phyloP scores from a whole-genome alignment of 306 rosid species.

The Castanea mollissima region DNA sequence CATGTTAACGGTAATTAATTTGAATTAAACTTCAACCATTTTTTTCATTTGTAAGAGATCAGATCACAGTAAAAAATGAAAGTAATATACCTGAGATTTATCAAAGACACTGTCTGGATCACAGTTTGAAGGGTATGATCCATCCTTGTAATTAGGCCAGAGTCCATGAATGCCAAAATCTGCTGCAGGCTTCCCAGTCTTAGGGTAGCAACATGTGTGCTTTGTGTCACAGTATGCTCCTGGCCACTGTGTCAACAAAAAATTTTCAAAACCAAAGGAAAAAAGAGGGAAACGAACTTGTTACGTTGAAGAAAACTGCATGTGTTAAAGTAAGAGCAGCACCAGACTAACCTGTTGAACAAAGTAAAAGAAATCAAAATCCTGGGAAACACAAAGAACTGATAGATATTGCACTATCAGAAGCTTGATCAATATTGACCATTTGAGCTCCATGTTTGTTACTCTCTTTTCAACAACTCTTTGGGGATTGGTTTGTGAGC shows the following conservation, averaged over 20 bases:
- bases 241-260: slow-evolving; percentile 54
- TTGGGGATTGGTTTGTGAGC: slow-evolving; percentile 3
- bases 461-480: background rate
- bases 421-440: slow-evolving; percentile 34
- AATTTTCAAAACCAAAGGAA: background rate
- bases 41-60: background rate
- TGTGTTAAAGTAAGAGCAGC: background rate
- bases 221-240: slow-evolving; percentile 76
- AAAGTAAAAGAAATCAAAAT: slow-evolving; percentile 84
- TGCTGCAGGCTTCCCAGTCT: slow-evolving; percentile 64
- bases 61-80: background rate
- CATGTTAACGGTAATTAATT: no score
- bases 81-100: slow-evolving; percentile 54
- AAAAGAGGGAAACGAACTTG: background rate
- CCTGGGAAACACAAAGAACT: slow-evolving; percentile 43
- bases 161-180: slow-evolving; percentile 76
- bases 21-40: background rate
- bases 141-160: slow-evolving; percentile 73
- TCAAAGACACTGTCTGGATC: slow-evolving; percentile 67
- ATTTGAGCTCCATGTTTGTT: slow-evolving; percentile 33
- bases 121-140: slow-evolving; percentile 70
- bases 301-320: background rate
- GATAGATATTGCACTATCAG: slow-evolving; percentile 47
- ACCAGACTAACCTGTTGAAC: slow-evolving; percentile 61
- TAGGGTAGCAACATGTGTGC: slow-evolving; percentile 66